Evolutionary conservation across 345 rosid genomes (phyloP), one percentile per base, ranked within the genome.

Genomic region (Mercurialis annua): DNA sequence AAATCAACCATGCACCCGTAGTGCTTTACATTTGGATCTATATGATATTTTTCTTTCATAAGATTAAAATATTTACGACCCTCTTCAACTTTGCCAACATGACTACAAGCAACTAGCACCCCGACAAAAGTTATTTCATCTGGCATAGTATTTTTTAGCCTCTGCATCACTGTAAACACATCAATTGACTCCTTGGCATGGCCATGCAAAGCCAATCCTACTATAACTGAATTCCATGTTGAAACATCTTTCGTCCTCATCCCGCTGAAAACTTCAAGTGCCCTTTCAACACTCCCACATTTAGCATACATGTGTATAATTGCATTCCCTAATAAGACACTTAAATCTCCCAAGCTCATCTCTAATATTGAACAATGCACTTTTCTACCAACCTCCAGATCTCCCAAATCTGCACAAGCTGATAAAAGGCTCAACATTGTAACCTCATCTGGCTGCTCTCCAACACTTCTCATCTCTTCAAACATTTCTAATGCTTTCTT

Each of bases 1-100:
- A 87, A 61, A 64, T 87, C 93, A 56, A 85, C 86, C 90, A 87
- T 82, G 72, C 93, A 87, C 46, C 90, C 92, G 48, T 79, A 84
- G 58, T 88, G 95, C 76, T 74, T 87, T 55, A 82, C 79, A 72
- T 85, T 85, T 64, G 93, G 93, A 54, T 77, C 81, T 46, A 81
- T 80, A 2, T 70, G 51, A 72, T 85, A 85, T 43, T 14, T 16
- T 29, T 82, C 79, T 60, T 20, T 77, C 88, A 85, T 85, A 55
- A 84, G 85, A 33, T 70, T 74, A 73, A 86, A 86, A 80, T 81
- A 84, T 24, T 53, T 47, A 44, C 64, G 83, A 64, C 94, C 94
- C 67, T 78, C 85, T 68, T 80, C 77, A 26, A 88, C 83, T 69
- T 66, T 81, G 60, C 94, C 90, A 5, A 84, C 81, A 66, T 84